phyloP scores from a whole-genome alignment of 352 stramenopile species.

The Phytophthora pseudosyringae region DNA sequence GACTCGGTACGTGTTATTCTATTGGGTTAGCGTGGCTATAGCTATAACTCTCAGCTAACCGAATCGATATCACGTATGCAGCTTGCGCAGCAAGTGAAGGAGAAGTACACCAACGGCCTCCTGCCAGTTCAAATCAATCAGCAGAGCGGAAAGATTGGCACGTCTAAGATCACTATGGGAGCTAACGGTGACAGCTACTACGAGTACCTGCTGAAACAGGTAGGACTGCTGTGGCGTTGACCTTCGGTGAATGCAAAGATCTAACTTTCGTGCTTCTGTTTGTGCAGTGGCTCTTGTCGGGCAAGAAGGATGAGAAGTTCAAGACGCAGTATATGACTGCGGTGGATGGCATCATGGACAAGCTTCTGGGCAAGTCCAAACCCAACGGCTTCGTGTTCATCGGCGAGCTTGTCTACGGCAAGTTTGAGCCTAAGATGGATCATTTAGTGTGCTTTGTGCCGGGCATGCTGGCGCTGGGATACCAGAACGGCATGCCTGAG shows the following conservation, averaged over 20 bases:
- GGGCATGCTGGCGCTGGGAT: slow-evolving; percentile 86
- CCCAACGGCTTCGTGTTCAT: slow-evolving; percentile 72
- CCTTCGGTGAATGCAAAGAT: neutral
- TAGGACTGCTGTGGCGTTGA: slow-evolving; percentile 16
- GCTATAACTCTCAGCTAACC: neutral
- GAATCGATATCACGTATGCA: slow-evolving; percentile 16
- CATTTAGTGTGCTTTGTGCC: slow-evolving; percentile 93
- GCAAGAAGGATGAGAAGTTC: slow-evolving; percentile 79
- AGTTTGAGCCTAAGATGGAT: slow-evolving; percentile 81
- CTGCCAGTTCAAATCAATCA: slow-evolving; percentile 60
- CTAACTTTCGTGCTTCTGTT: slow-evolving; percentile 5
- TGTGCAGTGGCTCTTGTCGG: slow-evolving; percentile 69
- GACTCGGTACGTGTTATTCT: slow-evolving; percentile 48
- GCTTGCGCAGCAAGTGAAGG: slow-evolving; percentile 56
- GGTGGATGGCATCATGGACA: slow-evolving; percentile 65
- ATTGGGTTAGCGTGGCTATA: neutral
- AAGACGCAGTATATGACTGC: slow-evolving; percentile 68
- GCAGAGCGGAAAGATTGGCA: slow-evolving; percentile 44
- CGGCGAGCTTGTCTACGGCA: slow-evolving; percentile 62
- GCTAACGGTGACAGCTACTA: slow-evolving; percentile 88
- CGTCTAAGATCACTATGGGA: slow-evolving; percentile 70
- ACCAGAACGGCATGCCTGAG: slow-evolving; percentile 69
- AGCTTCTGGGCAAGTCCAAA: slow-evolving; percentile 62
- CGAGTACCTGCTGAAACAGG: slow-evolving; percentile 87
- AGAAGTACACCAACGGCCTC: slow-evolving; percentile 62